These are phyloP conservation scores for Gentiana dahurica DNA, from an alignment of 257 asterid genomes.

Conservation along the genomic window DNA sequence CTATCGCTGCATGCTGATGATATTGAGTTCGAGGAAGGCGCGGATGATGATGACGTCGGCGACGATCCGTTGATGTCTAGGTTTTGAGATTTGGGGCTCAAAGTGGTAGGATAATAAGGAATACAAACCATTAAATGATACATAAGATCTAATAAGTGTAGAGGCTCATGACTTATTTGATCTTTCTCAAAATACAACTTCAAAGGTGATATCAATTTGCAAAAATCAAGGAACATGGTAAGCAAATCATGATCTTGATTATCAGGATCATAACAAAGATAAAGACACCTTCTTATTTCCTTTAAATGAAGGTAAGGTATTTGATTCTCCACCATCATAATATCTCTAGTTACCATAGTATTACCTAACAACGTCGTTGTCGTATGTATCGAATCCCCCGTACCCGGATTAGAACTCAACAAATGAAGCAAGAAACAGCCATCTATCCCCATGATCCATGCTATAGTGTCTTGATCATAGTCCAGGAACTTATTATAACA, in stretches of 20 bases:
- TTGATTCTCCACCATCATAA: slow-evolving; percentile 41
- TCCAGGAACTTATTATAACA: slow-evolving; percentile 35
- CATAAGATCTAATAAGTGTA: slow-evolving; percentile 30
- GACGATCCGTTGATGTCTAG: not conserved
- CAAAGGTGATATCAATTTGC: slow-evolving; percentile 23
- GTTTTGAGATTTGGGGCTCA: not conserved
- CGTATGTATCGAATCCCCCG: slow-evolving; percentile 1
- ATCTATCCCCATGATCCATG: slow-evolving; percentile 37
- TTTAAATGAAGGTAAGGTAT: slow-evolving; percentile 22
- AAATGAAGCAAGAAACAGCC: slow-evolving; percentile 28
- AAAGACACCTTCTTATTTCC: slow-evolving; percentile 11
- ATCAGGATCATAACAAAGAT: slow-evolving; percentile 1
- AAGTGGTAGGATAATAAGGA: not conserved
- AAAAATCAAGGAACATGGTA: slow-evolving; percentile 10
- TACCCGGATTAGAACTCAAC: slow-evolving; percentile 1
- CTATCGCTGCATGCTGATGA: no score
- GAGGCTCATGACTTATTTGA: not conserved
- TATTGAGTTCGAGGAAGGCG: not conserved
- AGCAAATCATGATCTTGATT: not conserved
- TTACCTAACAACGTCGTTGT: slow-evolving; percentile 9
- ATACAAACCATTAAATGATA: slow-evolving; percentile 16
- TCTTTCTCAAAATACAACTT: slow-evolving; percentile 4
- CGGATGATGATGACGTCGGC: not conserved
- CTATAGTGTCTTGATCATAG: slow-evolving; percentile 25
- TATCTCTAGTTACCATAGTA: slow-evolving; percentile 18